These are phyloP conservation scores for Argentina anserina DNA, from an alignment of 306 rosid genomes.

Conservation along the genomic window DNA sequence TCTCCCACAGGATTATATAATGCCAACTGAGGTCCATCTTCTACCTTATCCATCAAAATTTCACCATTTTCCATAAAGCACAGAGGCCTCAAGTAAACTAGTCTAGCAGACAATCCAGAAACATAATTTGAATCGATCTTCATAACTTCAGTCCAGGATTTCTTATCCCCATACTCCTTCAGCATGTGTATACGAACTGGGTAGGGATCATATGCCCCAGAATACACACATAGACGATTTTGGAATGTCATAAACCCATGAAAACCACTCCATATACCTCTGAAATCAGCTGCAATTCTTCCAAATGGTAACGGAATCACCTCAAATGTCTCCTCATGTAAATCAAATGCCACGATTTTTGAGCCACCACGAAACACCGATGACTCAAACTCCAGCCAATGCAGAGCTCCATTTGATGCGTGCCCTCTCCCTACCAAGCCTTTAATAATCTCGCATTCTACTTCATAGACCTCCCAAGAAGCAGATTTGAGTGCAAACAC, in stretches of 20 bases:
- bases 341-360: neutral
- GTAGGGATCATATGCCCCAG: neutral
- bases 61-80: neutral
- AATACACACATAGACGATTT: neutral
- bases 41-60: neutral
- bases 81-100: neutral
- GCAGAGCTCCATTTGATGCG: neutral
- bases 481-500: neutral
- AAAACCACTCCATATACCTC: neutral
- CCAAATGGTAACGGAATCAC: neutral
- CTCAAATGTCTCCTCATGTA: neutral
- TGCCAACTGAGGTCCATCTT: neutral
- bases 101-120: too few species aligned
- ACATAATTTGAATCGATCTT: neutral
- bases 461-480: neutral
- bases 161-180: neutral
- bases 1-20: neutral
- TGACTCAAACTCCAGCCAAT: neutral
- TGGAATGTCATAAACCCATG: neutral
- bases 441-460: too few species aligned
- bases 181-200: neutral
- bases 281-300: neutral
- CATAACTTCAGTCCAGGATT: conserved; percentile 2
- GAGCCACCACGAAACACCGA: neutral
- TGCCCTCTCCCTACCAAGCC: neutral